These are phyloP conservation scores for Elsinoe necatrix DNA, from an alignment of 2,329 filamentous ascomycete species.

Conservation along the genomic window DNA sequence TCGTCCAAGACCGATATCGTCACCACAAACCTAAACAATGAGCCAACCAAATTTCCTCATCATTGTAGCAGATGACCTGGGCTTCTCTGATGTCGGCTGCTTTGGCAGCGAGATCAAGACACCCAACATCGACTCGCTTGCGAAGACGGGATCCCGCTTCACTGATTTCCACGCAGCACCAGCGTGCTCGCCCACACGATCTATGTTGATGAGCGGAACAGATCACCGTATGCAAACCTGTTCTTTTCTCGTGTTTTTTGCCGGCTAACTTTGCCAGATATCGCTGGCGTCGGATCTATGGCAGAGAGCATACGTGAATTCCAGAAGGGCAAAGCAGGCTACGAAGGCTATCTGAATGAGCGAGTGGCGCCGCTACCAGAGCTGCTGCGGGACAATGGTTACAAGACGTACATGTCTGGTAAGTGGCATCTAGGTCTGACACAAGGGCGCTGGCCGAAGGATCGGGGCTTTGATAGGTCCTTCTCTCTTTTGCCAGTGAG, in stretches of 20 bases:
- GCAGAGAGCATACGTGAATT: conserved; percentile 24
- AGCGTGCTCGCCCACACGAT: conserved; percentile 29
- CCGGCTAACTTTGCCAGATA: conserved; percentile 17
- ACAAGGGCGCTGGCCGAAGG: conserved; percentile 23
- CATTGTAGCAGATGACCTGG: conserved; percentile 26
- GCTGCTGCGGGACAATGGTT: conserved; percentile 29
- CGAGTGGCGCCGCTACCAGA: conserved; percentile 31
- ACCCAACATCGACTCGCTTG: conserved; percentile 21
- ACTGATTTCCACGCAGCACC: conserved; percentile 28
- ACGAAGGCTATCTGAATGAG: conserved; percentile 32
- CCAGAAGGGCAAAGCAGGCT: conserved; percentile 26
- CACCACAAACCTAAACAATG: conserved; percentile 4
- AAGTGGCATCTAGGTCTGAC: conserved; percentile 33
- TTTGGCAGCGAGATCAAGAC: conserved; percentile 30
- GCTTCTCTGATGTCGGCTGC: conserved; percentile 25
- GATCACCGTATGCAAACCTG: conserved; percentile 20
- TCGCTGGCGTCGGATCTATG: conserved; percentile 29
- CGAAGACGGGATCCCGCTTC: conserved; percentile 22
- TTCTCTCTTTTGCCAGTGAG: conserved; percentile 27
- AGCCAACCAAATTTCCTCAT: conserved; percentile 20
- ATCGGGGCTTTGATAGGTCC: conserved; percentile 27
- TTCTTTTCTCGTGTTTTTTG: no score
- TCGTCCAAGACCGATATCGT: no score
- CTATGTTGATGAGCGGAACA: conserved; percentile 32
- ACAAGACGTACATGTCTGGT: conserved; percentile 31